A percentile compares a stretch with the other conserved stretches of the same genome.
phyloP scores from a whole-genome alignment of 768 basidiomycete genomes.

The Leucocoprinus sp. region DNA sequence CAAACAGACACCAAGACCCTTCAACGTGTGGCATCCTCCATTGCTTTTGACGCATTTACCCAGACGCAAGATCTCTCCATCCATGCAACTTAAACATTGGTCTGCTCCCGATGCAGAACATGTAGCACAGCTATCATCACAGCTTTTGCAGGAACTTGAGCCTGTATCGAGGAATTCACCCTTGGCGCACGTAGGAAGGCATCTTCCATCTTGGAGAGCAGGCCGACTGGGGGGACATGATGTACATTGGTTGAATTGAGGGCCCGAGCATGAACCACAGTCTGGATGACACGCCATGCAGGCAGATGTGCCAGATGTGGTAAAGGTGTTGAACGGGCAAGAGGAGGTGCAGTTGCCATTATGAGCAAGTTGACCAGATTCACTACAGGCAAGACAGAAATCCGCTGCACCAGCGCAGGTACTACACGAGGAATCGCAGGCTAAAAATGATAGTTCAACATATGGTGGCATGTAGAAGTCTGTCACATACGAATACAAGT shows the following conservation, averaged over 20 bases:
- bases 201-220: conserved; percentile 68
- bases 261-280: conserved; percentile 76
- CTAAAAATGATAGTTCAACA: conserved; percentile 16
- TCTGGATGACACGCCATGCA: conserved; percentile 82
- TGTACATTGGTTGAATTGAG: conserved; percentile 71
- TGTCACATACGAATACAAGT: conserved; percentile 61
- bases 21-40: conserved; percentile 44
- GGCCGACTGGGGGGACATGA: conserved; percentile 61
- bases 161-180: conserved; percentile 65
- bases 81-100: conserved; percentile 69
- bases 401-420: conserved; percentile 61
- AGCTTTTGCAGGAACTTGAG: conserved; percentile 56
- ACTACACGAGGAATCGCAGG: conserved; percentile 46
- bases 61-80: conserved; percentile 50
- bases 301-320: conserved; percentile 38
- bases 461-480: not conserved
- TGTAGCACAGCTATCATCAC: conserved; percentile 71
- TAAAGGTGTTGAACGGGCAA: conserved; percentile 69
- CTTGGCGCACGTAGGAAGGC: conserved; percentile 69
- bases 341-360: conserved; percentile 66
- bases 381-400: conserved; percentile 65
- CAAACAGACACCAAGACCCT: conserved; percentile 72
- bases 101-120: conserved; percentile 63
- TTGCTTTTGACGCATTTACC: conserved; percentile 59
- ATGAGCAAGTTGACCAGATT: conserved; percentile 56